Evolutionary conservation across 1,284 basidiomycete species (phyloP), one percentile per base, ranked within the genome.

Genomic region (Xerocomus cyaneibrunnescens): DNA sequence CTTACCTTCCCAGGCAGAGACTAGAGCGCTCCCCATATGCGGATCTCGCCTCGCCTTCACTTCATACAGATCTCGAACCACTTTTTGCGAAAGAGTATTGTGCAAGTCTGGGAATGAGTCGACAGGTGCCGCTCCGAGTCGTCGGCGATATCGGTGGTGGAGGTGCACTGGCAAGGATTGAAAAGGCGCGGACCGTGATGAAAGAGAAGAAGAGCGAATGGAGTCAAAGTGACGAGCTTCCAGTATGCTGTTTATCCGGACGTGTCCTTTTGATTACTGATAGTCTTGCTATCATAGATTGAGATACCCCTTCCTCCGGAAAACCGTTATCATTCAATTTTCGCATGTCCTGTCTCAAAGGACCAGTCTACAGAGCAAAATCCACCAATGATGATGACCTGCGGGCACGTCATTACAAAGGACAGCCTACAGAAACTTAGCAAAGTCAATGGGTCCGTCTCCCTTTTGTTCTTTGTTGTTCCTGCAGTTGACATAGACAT

Each of bases 331-430:
- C 97, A 99, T 69, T 97, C 94, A 2, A 90, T 97, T 53, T 99
- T 99, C 68, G 87, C 94, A 37, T 99, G 97, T 70, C 94, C 97
- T 1, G 96, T 99, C 27, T 96, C 92, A 14, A 99, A 98, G 72
- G 96, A 99, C 66, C 94, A 97, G 71, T 85, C 93, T 13, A 96
- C 92, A 1, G 89, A 94, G 47, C 69, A 79, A 52, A 99, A 99
- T 68, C 97, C 95, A 19, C 96, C 96, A 0, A 97, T 97, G 92
- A 95, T 98, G 91, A 86, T 99, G 77, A 74, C 78, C 1, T 99
- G 96, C 67, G 96, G 96, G 1, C 97, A 99, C 71, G 93, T 96
- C 32, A 85, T 98, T 44, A 87, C 91, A 2, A 87, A 88, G 64
- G 94, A 97, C 61, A 94, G 90, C 66, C 74, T 97, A 59, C 80